A percentile compares a stretch with the other conserved stretches of the same genome.
phyloP scores from a whole-genome alignment of 1,284 basidiomycete species.

The Malassezia pachydermatis region DNA sequence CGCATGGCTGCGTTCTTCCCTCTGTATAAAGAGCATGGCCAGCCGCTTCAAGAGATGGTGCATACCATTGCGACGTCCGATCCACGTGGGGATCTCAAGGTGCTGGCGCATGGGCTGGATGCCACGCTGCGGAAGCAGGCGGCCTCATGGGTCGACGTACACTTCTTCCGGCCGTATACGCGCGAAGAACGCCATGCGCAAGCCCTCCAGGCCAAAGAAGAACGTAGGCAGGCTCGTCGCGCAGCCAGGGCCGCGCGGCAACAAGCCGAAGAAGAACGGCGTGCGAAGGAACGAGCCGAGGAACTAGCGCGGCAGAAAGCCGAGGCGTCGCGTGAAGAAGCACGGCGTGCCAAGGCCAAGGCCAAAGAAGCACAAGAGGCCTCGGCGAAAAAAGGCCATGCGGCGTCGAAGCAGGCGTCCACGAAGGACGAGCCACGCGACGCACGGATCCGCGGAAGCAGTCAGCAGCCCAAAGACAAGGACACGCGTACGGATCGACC shows the following conservation, averaged over 20 bases:
- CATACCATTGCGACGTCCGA: slow-evolving; percentile 27
- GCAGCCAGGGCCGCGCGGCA: background rate
- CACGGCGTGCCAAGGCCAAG: background rate
- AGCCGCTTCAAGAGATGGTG: slow-evolving; percentile 26
- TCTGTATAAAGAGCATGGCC: slow-evolving; percentile 28
- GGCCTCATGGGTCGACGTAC: slow-evolving; percentile 24
- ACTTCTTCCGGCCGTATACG: slow-evolving; percentile 9
- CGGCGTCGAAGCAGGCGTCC: background rate
- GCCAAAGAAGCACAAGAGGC: background rate
- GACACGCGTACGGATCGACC: background rate
- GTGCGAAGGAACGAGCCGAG: background rate
- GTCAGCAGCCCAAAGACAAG: background rate
- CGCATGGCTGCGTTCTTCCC: slow-evolving; percentile 36
- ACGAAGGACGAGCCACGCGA: slow-evolving; percentile 3
- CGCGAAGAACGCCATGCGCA: background rate
- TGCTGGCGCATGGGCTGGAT: slow-evolving; percentile 40
- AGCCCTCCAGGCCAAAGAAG: background rate
- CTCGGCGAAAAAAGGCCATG: background rate
- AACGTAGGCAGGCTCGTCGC: background rate
- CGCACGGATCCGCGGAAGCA: background rate
- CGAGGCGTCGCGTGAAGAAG: background rate
- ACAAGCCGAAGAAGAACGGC: background rate
- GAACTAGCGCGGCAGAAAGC: background rate
- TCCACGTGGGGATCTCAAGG: slow-evolving; percentile 40
- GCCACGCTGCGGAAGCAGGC: slow-evolving; percentile 39